These are phyloP conservation scores for Nakataea oryzae DNA, from an alignment of 2,329 filamentous ascomycete genomes.

Conservation along the genomic window DNA sequence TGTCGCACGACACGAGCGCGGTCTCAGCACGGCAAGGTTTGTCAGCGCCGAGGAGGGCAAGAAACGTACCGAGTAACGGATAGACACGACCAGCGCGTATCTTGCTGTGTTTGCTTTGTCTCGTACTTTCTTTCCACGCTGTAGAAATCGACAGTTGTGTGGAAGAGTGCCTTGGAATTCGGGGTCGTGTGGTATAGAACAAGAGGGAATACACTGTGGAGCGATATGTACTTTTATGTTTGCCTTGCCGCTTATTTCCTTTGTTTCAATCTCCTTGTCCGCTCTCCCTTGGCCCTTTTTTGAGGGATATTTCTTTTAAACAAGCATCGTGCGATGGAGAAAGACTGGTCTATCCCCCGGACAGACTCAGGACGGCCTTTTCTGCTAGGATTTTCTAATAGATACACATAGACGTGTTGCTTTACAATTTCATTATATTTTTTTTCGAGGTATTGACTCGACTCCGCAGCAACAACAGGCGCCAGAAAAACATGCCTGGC, in stretches of 20 bases:
- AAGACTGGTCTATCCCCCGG: background rate
- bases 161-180: background rate
- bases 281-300: background rate
- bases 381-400: background rate
- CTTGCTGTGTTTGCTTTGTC: background rate
- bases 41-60: constrained; percentile 92
- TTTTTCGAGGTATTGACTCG: too few species aligned
- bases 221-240: background rate
- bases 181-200: background rate
- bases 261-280: background rate
- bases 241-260: background rate
- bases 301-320: background rate
- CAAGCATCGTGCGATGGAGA: background rate
- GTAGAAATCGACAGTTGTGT: background rate
- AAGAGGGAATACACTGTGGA: background rate
- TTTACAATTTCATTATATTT: background rate
- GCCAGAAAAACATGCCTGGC: too few species aligned
- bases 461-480: too few species aligned
- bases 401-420: background rate
- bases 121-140: background rate
- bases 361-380: background rate
- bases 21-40: constrained; percentile 71
- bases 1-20: constrained; percentile 66
- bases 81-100: background rate
- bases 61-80: constrained; percentile 81